Evolutionary conservation across 163 green algal genomes (phyloP).

Genomic region (Scenedesmus sp.): DNA sequence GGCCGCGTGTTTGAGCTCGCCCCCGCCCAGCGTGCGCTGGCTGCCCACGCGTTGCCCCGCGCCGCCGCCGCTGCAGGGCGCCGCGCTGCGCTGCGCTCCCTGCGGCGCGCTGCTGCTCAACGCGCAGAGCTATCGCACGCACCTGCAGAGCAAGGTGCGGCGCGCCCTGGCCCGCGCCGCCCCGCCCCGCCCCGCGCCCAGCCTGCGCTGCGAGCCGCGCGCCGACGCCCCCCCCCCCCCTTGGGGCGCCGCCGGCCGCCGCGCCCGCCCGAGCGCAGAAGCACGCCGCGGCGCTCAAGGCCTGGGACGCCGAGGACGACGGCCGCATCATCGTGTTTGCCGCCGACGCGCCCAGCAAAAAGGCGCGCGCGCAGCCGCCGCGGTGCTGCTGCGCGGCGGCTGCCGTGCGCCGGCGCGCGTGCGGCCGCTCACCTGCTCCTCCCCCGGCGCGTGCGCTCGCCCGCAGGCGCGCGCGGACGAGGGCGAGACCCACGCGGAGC

Average conservation of each 20-base stretch:
- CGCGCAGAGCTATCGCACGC: conserved; percentile 24
- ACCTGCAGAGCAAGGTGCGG: conserved; percentile 40
- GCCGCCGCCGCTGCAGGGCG: conserved; percentile 27
- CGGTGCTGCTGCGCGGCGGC: too few species aligned
- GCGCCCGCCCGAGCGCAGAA: conserved; percentile 9
- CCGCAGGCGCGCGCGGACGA: conserved; percentile 8
- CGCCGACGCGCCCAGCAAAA: conserved; percentile 13
- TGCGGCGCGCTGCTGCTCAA: conserved; percentile 43
- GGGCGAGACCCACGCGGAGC: conserved; percentile 45
- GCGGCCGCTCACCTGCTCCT: neutral
- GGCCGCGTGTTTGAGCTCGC: too few species aligned
- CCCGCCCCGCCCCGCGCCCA: too few species aligned
- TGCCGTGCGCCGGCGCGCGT: neutral
- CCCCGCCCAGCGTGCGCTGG: too few species aligned
- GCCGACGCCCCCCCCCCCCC: too few species aligned
- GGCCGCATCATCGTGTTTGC: conserved; percentile 30
- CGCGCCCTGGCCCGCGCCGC: too few species aligned
- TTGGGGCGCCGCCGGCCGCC: too few species aligned
- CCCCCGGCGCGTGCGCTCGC: neutral
- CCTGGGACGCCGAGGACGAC: conserved; percentile 1
- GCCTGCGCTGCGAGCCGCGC: too few species aligned
- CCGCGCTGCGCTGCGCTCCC: conserved; percentile 32
- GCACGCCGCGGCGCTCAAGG: conserved; percentile 5
- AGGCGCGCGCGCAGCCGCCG: neutral
- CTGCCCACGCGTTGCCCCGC: too few species aligned